A percentile compares a stretch with the other conserved stretches of the same genome.
These are phyloP conservation scores for Fusarium transvaalense DNA, from an alignment of 2,329 filamentous ascomycete genomes.

Conservation along the genomic window DNA sequence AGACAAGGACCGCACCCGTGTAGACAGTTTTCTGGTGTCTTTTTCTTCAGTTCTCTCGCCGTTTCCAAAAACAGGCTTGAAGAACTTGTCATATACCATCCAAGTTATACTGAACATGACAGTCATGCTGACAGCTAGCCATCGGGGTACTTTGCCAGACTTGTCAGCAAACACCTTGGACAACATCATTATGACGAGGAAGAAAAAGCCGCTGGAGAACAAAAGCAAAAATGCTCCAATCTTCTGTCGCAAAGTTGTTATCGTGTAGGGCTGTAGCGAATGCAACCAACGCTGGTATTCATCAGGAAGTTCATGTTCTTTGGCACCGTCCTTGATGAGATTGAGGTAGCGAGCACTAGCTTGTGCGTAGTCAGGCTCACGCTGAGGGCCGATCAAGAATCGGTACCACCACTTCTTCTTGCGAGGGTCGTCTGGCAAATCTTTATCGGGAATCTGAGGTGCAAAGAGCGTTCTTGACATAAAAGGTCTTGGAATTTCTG, in stretches of 20 bases:
- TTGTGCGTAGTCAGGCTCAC: slow-evolving; percentile 80
- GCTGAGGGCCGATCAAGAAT: slow-evolving; percentile 60
- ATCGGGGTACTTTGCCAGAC: slow-evolving; percentile 75
- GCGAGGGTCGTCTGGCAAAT: slow-evolving; percentile 49
- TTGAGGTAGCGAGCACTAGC: slow-evolving; percentile 86
- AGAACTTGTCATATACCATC: slow-evolving; percentile 59
- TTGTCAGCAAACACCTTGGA: slow-evolving; percentile 69
- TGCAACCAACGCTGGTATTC: slow-evolving; percentile 82
- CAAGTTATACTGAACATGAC: slow-evolving; percentile 65
- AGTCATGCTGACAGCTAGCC: slow-evolving; percentile 68
- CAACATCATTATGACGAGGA: slow-evolving; percentile 64
- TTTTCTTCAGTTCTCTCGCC: slow-evolving; percentile 75
- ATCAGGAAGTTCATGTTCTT: slow-evolving; percentile 81
- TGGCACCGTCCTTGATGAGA: slow-evolving; percentile 81
- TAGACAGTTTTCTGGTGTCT: slow-evolving; percentile 22
- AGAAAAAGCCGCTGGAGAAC: slow-evolving; percentile 65
- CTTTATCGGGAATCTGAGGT: slow-evolving; percentile 62
- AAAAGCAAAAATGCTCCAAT: slow-evolving; percentile 75
- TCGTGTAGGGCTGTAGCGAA: slow-evolving; percentile 75
- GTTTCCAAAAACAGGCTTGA: slow-evolving; percentile 80
- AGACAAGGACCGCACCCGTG: slow-evolving; percentile 23
- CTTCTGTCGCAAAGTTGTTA: slow-evolving; percentile 75
- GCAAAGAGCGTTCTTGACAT: slow-evolving; percentile 88
- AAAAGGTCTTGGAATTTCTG: slow-evolving; percentile 71
- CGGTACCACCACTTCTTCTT: slow-evolving; percentile 61